These are phyloP conservation scores for Pestalotiopsis fici DNA, from an alignment of 2,329 filamentous ascomycete genomes.

Conservation along the genomic window DNA sequence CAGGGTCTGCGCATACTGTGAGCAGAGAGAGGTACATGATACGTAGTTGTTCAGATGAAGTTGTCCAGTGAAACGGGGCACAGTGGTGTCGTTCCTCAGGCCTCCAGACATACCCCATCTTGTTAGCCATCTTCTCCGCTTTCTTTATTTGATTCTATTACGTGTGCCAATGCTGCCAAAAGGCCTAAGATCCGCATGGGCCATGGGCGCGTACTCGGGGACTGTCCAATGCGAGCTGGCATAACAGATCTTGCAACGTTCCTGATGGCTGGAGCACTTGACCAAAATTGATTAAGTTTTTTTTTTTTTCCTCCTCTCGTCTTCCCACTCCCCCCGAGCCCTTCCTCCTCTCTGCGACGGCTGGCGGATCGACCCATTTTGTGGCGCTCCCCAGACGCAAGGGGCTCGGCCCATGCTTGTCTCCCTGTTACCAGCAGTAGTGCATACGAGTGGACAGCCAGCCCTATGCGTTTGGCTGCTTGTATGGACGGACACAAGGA, in stretches of 20 bases:
- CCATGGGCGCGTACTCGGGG: not conserved
- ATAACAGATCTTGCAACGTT: not conserved
- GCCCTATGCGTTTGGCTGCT: not conserved
- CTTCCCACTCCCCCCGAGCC: not conserved
- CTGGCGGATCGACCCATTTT: not conserved
- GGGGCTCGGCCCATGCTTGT: not conserved
- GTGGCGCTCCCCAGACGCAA: not conserved
- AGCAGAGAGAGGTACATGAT: too few species aligned
- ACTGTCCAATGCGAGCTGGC: not conserved
- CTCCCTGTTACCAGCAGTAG: not conserved
- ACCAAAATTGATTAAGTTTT: too few species aligned
- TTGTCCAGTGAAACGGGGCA: too few species aligned
- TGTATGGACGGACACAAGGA: not conserved
- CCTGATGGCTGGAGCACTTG: not conserved
- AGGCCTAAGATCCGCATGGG: not conserved
- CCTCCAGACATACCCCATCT: too few species aligned
- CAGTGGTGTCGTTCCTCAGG: too few species aligned
- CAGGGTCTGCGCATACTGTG: too few species aligned
- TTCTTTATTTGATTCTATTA: constrained; percentile 1
- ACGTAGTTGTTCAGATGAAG: too few species aligned
- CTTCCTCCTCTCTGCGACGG: not conserved
- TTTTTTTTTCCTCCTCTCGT: too few species aligned
- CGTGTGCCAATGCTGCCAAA: not conserved
- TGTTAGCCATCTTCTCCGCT: not conserved
- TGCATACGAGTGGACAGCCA: not conserved